Percentiles rank a stretch among this genome's conserved stretches.
These are phyloP conservation scores for Metschnikowia cubensis DNA, from an alignment of 805 yeast species.

Conservation along the genomic window DNA sequence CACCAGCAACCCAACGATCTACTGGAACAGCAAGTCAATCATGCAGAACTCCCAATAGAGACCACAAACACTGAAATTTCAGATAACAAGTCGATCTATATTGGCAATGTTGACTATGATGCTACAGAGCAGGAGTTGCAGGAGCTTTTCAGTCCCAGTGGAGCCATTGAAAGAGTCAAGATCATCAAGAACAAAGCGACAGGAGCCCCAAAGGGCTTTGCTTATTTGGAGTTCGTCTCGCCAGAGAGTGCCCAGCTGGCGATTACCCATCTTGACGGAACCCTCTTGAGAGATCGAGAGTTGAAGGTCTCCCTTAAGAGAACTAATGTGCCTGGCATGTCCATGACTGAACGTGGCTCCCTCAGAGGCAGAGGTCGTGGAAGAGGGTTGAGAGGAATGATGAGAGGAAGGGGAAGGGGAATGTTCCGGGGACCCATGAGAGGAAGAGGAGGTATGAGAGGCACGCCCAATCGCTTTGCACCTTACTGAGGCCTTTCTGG, in stretches of 20 bases:
- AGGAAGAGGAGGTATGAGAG: conserved; percentile 13
- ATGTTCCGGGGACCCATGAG: conserved; percentile 7
- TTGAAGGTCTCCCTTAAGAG: conserved; percentile 74
- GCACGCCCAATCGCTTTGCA: conserved; percentile 7
- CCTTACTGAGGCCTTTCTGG: conserved; percentile 9
- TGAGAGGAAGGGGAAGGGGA: conserved; percentile 9
- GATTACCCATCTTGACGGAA: conserved; percentile 55
- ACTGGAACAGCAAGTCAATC: conserved; percentile 1
- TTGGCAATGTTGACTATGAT: conserved; percentile 81
- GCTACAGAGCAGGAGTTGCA: conserved; percentile 78
- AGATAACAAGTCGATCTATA: conserved; percentile 75
- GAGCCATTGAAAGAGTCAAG: conserved; percentile 75
- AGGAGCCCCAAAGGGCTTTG: conserved; percentile 84
- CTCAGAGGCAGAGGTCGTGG: conserved; percentile 34
- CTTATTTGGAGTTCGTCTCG: conserved; percentile 79
- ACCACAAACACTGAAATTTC: not conserved
- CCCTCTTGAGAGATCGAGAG: conserved; percentile 62
- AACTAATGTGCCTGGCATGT: conserved; percentile 74
- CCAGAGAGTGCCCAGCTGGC: conserved; percentile 63
- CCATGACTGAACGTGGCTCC: conserved; percentile 26
- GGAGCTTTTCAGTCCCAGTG: conserved; percentile 64
- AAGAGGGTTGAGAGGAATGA: conserved; percentile 6
- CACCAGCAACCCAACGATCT: conserved; percentile 33
- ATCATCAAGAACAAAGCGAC: conserved; percentile 68
- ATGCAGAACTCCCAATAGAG: not conserved